Conservation (phyloP, 768 basidiomycete genomes). For the Phaeotremella skinneri region DNA sequence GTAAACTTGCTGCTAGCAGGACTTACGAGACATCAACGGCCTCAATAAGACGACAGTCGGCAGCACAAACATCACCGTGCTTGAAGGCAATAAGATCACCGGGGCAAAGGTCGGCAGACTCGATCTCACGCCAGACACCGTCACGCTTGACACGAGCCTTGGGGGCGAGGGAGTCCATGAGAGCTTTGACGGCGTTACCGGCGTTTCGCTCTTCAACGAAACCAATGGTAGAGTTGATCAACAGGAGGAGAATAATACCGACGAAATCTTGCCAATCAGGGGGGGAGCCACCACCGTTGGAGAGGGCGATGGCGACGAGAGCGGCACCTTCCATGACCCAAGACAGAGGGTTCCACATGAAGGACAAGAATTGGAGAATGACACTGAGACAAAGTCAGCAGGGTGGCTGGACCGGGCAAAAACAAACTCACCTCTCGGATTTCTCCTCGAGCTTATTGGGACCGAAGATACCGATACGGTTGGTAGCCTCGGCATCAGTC, state of each 20-base stretch:
- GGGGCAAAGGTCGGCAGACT: constrained; percentile 82
- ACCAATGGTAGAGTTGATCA: constrained; percentile 95
- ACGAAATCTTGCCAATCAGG: constrained; percentile 98
- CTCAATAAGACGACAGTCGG: constrained; percentile 94
- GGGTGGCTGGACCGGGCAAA: not conserved
- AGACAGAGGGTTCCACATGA: constrained; percentile 99
- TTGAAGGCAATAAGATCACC: constrained; percentile 98
- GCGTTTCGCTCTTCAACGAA: constrained; percentile 98
- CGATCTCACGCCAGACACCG: constrained; percentile 83
- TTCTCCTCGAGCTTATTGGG: constrained; percentile 92
- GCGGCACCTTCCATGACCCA: constrained; percentile 98
- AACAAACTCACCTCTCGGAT: constrained; percentile 47
- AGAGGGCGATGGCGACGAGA: constrained; percentile 77
- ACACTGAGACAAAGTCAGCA: constrained; percentile 57
- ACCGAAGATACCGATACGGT: constrained; percentile 88
- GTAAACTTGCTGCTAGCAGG: not conserved
- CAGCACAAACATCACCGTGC: constrained; percentile 97
- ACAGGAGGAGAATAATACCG: constrained; percentile 85
- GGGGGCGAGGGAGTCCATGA: constrained; percentile 98
- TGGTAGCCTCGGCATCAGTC: constrained; percentile 65
- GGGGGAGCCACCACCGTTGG: constrained; percentile 79
- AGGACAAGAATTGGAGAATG: constrained; percentile 88
- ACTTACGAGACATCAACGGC: constrained; percentile 82
- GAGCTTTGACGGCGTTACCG: constrained; percentile 97
- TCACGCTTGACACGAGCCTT: constrained; percentile 91